A percentile compares a stretch with the other conserved stretches of the same genome.
Conservation (phyloP, 257 asterid genomes). For the Ilex aquifolium region DNA sequence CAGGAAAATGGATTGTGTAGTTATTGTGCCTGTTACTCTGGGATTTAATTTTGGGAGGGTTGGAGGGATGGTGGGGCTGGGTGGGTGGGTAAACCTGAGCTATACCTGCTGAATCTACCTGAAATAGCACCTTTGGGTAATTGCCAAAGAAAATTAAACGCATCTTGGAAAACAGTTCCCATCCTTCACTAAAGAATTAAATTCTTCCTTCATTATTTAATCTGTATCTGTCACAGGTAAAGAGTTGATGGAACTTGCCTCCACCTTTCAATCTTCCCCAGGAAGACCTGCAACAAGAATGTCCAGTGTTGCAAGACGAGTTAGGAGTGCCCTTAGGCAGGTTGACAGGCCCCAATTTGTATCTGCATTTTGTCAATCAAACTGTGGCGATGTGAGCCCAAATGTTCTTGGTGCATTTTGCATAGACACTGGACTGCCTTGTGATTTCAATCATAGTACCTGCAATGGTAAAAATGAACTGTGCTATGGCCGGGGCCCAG, state of each 20-base stretch:
- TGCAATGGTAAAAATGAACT: slow-evolving; percentile 93
- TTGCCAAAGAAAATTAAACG: too few species aligned
- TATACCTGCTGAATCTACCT: too few species aligned
- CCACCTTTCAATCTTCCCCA: slow-evolving; percentile 62
- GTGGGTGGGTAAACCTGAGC: too few species aligned
- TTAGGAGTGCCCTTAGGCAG: slow-evolving; percentile 72
- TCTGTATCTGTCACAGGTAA: slow-evolving; percentile 39
- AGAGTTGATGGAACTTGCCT: slow-evolving; percentile 78
- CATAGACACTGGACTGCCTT: slow-evolving; percentile 85
- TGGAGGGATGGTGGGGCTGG: too few species aligned
- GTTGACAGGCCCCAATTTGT: slow-evolving; percentile 76
- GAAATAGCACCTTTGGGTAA: too few species aligned
- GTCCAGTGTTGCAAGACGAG: slow-evolving; percentile 74
- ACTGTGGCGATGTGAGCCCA: slow-evolving; percentile 98
- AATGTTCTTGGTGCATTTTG: slow-evolving; percentile 98
- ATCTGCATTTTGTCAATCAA: slow-evolving; percentile 95
- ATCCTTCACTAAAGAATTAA: too few species aligned
- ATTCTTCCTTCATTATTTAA: not conserved
- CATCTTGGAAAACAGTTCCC: too few species aligned
- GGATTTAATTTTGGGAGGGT: too few species aligned
- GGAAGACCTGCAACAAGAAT: slow-evolving; percentile 64
- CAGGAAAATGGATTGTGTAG: too few species aligned
- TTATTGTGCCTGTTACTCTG: too few species aligned
- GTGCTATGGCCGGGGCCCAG: slow-evolving; percentile 98
- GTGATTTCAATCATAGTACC: slow-evolving; percentile 96